Evolutionary conservation across 805 yeast genomes (phyloP), one percentile per base, ranked within the genome.

Genomic region (Metschnikowia colocasiae): DNA sequence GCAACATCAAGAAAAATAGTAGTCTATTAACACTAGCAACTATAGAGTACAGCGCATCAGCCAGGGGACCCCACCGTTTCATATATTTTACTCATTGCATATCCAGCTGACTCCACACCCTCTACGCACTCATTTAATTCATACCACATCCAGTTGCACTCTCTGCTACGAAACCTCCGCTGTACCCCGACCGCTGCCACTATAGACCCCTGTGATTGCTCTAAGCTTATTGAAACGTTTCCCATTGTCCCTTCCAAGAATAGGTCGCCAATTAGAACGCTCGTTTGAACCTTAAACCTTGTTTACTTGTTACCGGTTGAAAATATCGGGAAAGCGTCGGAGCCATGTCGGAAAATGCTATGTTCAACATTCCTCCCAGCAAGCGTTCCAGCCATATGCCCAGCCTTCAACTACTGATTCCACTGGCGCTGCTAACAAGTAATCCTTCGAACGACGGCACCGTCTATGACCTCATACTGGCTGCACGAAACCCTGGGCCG

Each of bases 331-430:
- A 19, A 19, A 33, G 23, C 23, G 23, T 12, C 25, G n/a, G 13
- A 10, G 23, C 12, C 20, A 53, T 55, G 58, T 39, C 57, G 13
- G 43, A 45, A 19, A 47, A 43, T 19, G 71, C 70, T 29, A 54
- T 67, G 50, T 69, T 68, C 54, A 67, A 67, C 52, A 56, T 68
- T 34, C 73, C 73, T 48, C 63, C 62, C 37, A 55, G 61, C 33
- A 60, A 59, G 47, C 54, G 60, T 39, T 53, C 46, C 39, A 55
- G 56, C 46, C 56, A 52, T 26, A 49, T 43, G 40, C 61, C 52
- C 37, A 51, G 56, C 37, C 65, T 64, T 23, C 64, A 51, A 53
- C 60, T 66, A 23, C 58, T 56, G 43, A 64, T 67, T 39, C 71
- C 73, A 10, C 56, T 60, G 37, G 61, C 62, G 23, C 61, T 53